A percentile compares a stretch with the other conserved stretches of the same genome.
Conservation (phyloP, 495 filamentous ascomycete species). For the Glonium stellatum region DNA sequence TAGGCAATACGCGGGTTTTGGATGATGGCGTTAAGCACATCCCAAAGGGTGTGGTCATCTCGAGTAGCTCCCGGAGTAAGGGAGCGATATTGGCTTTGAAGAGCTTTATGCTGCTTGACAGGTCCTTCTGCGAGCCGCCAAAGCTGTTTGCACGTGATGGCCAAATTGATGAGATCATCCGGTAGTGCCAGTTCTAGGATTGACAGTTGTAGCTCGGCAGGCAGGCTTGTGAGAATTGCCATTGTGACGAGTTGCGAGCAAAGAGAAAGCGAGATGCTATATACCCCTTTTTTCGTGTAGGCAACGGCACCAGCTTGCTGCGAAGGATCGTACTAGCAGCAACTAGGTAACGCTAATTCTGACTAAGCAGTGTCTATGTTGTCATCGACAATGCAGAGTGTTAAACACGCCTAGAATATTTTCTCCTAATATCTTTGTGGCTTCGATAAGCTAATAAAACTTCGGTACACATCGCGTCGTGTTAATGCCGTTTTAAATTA, state of each 20-base stretch:
- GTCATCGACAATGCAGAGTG: no score
- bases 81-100: neutral
- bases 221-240: conserved; percentile 1
- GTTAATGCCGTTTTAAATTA: no score
- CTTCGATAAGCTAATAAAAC: no score
- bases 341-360: no score
- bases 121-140: conserved; percentile 2
- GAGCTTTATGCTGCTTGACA: neutral
- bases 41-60: neutral
- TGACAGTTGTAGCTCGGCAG: conserved; percentile 9
- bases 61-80: neutral
- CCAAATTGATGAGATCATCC: conserved; percentile 8
- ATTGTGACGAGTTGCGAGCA: neutral
- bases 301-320: no score
- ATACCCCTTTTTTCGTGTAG: no score
- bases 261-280: no score
- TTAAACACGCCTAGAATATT: no score
- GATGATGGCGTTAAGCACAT: neutral
- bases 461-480: no score
- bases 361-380: no score
- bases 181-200: neutral
- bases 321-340: no score
- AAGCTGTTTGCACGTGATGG: neutral
- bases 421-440: no score
- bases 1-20: neutral